Evolutionary conservation across 352 stramenopile genomes (phyloP).

Genomic region (Phytophthora tentaculata): DNA sequence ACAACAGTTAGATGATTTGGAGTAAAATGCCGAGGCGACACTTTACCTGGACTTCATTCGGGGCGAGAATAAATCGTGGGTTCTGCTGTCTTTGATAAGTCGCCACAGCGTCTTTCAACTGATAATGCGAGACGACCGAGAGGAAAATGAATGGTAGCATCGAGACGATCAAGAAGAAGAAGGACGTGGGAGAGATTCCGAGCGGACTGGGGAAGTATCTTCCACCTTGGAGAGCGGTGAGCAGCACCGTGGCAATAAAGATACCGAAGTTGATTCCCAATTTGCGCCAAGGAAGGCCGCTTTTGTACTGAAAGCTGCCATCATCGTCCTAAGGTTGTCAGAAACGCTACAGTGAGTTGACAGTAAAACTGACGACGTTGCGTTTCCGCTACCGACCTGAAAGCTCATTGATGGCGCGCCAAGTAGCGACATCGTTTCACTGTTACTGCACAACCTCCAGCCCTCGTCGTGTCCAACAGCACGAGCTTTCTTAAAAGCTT

Average conservation of each 20-base stretch:
- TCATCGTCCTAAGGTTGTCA: constrained; percentile 29
- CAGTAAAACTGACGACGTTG: no score
- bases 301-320: constrained; percentile 36
- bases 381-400: constrained; percentile 24
- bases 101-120: constrained; percentile 46
- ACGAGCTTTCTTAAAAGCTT: constrained; percentile 76
- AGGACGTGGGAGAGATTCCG: constrained; percentile 88
- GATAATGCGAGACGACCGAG: constrained; percentile 75
- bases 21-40: constrained; percentile 12
- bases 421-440: constrained; percentile 39
- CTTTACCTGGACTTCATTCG: constrained; percentile 50
- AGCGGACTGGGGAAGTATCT: constrained; percentile 84
- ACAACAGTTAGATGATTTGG: background rate
- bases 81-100: constrained; percentile 48
- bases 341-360: no score
- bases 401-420: constrained; percentile 37
- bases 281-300: constrained; percentile 60
- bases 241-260: constrained; percentile 82
- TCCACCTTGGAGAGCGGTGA: constrained; percentile 92
- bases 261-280: constrained; percentile 73
- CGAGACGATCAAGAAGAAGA: constrained; percentile 78
- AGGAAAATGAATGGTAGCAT: constrained; percentile 64
- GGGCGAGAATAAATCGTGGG: constrained; percentile 46
- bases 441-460: constrained; percentile 40
- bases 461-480: constrained; percentile 85